Base-by-base conservation (phyloP, 306 rosid genomes). In the Argentina anserina region DNA sequence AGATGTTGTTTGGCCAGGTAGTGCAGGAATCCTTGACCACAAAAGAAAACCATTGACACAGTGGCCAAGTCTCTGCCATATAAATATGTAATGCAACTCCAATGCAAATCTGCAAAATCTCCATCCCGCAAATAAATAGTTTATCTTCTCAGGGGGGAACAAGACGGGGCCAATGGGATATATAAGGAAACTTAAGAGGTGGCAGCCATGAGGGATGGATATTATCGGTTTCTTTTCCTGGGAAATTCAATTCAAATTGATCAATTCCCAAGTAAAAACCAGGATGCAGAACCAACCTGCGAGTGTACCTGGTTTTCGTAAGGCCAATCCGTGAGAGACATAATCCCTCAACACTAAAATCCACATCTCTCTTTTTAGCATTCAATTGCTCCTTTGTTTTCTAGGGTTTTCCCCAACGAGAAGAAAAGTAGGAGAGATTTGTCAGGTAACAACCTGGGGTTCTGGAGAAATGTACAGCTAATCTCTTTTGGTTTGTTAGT, bases 1-100 rank as follows among this genome's bases (percentile, higher is more conserved):
- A 62, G 81, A 81, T 80, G 80, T 56, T 73, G 83, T 82, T 84
- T 81, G 88, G 86, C 87, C 76, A 26, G 83, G 83, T 33, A 3
- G 47, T 74, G 82, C 65, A 73, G 87, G 78, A 87, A 84, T 78
- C 72, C 88, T 87, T 87, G 84, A 84, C 78, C 85, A 76, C 36
- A 56, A 81, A 84, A 81, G 3, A 31, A 80, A 86, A 85, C 21
- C 69, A 45, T 47, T 17, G 58, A 50, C 42, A 56, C 34, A 0
- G 36, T 70, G 74, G 23, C 36, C 9, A 21, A 50, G 23, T 23
- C n/a, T 68, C 74, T 14, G 47, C 63, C 18, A 64, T 64, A 25
- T 37, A 64, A 37, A 25, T 37, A 64, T 21, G 5, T 7, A 33
- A 17, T 59, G 7, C 36, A 33, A 33, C 36, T 33, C 43, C 6